Base-by-base conservation (phyloP, 2,329 filamentous ascomycete genomes). In the Neonectria neomacrospora region DNA sequence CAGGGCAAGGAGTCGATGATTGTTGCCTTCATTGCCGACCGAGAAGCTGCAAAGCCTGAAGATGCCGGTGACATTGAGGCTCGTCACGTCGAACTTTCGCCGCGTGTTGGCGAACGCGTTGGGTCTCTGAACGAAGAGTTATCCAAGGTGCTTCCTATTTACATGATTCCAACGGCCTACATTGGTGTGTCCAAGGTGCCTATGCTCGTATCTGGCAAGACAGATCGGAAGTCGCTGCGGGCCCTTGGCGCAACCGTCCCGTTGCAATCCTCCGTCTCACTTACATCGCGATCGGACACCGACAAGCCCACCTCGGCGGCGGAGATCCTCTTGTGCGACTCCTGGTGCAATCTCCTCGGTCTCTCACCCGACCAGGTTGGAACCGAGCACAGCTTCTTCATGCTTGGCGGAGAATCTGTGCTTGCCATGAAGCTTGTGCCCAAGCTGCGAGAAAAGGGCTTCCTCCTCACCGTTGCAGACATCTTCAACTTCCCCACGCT, bases 391-490 rank as follows among this genome's bases (percentile, higher is more conserved):
- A 80, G 78, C 73, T 84, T 85, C 76, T 80, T 85, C 66, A 77
- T 75, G 0, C 76, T 83, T 0, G 82, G 82, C 0, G 82, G 83
- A 9, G 82, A 86, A 70, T 86, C 83, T 0, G 76, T 85, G 4
- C 76, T 78, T 3, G 83, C 83, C 2, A 85, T 85, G 83, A 80
- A 78, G 63, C 75, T 85, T 0, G 82, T 83, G 0, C 77, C 82
- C 0, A 72, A 77, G 9, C 79, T 81, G 1, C 77, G 80, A 30
- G 75, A 74, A 3, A 70, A 71, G 22, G 77, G 77, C 4, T 71
- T 83, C n/a, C 66, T 74, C 0, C 69, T 85, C 28, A 81, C 80
- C 0, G 82, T 85, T 0, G 79, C 80, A 1, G 78, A 77, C 42
- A 78, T 83, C 54, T 84, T 85, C 61, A 77, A 75, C 30, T 75